Conservation (phyloP, 2,329 filamentous ascomycete species). For the Curvularia sp. region DNA sequence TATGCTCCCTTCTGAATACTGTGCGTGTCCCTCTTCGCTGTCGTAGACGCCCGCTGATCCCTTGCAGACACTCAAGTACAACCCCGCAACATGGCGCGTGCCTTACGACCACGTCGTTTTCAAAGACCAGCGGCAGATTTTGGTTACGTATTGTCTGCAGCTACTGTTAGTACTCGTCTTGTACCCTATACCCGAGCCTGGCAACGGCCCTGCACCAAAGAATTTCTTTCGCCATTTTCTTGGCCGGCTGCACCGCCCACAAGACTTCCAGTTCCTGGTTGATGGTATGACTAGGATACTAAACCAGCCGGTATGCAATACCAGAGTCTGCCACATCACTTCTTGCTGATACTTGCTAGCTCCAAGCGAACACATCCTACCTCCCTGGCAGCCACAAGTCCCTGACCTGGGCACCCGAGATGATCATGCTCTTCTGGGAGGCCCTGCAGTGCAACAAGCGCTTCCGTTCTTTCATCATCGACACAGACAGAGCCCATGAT, state of each 20-base stretch:
- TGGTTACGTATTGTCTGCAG: conserved; percentile 92
- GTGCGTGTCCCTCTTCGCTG: conserved; percentile 59
- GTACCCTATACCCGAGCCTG: conserved; percentile 84
- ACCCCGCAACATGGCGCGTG: conserved; percentile 90
- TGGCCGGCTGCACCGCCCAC: conserved; percentile 85
- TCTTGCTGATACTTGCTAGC: conserved; percentile 51
- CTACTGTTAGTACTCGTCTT: conserved; percentile 84
- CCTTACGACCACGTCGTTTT: conserved; percentile 93
- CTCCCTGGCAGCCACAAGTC: conserved; percentile 82
- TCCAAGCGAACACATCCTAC: conserved; percentile 87
- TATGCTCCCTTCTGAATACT: conserved; percentile 94
- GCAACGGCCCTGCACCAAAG: conserved; percentile 70
- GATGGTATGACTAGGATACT: conserved; percentile 93
- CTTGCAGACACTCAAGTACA: conserved; percentile 85
- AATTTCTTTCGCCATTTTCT: conserved; percentile 95
- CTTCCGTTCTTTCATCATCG: conserved; percentile 95
- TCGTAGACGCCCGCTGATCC: conserved; percentile 23
- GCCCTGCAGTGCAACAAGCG: conserved; percentile 96
- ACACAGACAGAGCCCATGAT: conserved; percentile 91
- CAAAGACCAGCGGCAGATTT: conserved; percentile 85
- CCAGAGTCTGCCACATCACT: too few species aligned
- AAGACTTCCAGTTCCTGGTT: conserved; percentile 97
- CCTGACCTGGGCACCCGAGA: conserved; percentile 88
- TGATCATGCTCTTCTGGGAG: conserved; percentile 98
- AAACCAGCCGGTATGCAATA: conserved; percentile 73